Percentiles rank a stretch among this genome's conserved stretches.
phyloP scores from a whole-genome alignment of 2,329 filamentous ascomycete species.

The Alternaria gaisen region DNA sequence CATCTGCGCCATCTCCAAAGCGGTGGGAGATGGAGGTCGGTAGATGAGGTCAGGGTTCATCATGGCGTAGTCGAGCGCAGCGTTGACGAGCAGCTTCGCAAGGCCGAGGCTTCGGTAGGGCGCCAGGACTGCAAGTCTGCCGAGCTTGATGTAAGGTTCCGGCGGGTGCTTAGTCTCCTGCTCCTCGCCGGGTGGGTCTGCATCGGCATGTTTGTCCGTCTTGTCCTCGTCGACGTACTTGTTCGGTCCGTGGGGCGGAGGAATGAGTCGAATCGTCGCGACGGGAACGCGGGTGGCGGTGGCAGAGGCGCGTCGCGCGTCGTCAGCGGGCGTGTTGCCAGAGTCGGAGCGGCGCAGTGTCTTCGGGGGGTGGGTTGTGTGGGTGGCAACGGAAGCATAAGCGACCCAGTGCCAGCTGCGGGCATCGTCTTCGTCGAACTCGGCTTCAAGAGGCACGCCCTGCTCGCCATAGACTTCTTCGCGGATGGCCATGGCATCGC shows the following conservation, averaged over 20 bases:
- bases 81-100: conserved; percentile 71
- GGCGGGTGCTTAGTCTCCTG: conserved; percentile 62
- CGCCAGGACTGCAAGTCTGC: conserved; percentile 75
- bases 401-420: conserved; percentile 86
- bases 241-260: conserved; percentile 79
- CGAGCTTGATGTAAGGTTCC: conserved; percentile 85
- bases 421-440: conserved; percentile 82
- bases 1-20: conserved; percentile 55
- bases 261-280: conserved; percentile 81
- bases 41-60: conserved; percentile 63
- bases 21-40: conserved; percentile 50
- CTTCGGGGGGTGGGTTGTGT: conserved; percentile 41
- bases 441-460: conserved; percentile 67
- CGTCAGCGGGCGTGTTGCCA: conserved; percentile 51
- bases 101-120: conserved; percentile 73
- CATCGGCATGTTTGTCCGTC: conserved; percentile 42
- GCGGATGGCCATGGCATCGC: conserved; percentile 66
- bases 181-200: conserved; percentile 31
- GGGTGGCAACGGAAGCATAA: conserved; percentile 71
- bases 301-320: conserved; percentile 46
- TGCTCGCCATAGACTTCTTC: conserved; percentile 68
- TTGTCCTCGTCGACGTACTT: conserved; percentile 49
- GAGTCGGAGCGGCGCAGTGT: conserved; percentile 53
- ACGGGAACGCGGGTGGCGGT: conserved; percentile 64
- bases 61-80: conserved; percentile 72